Percentiles rank a stretch among this genome's conserved stretches.
phyloP scores from a whole-genome alignment of 1,139 yeast genomes.

The Kurtzmaniella quercitrusa region DNA sequence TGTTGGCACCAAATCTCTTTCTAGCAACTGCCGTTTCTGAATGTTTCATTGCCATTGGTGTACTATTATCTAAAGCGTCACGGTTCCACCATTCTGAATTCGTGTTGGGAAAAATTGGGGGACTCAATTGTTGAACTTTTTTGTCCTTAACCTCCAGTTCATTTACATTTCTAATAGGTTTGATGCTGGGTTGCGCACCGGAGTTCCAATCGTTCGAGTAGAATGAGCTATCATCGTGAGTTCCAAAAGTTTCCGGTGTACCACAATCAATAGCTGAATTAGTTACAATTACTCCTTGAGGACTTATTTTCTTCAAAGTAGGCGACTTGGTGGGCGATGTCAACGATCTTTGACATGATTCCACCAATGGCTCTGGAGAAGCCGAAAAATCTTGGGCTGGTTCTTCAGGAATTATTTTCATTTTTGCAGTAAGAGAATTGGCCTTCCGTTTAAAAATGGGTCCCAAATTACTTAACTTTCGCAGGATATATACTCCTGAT shows the following conservation, averaged over 20 bases:
- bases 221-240: slow-evolving; percentile 3
- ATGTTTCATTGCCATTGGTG: not conserved
- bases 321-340: not conserved
- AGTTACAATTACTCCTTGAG: not conserved
- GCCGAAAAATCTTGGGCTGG: too few species aligned
- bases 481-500: too few species aligned
- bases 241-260: not conserved
- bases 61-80: not conserved
- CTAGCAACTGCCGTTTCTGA: not conserved
- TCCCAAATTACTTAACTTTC: not conserved
- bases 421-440: too few species aligned
- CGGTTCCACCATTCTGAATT: not conserved
- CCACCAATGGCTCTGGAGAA: not conserved
- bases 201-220: slow-evolving; percentile 6
- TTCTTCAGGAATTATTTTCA: too few species aligned
- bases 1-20: slow-evolving; percentile 5
- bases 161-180: not conserved
- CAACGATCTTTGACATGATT: not conserved
- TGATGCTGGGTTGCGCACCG: not conserved
- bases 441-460: not conserved
- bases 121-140: too few species aligned
- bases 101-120: not conserved
- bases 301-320: not conserved
- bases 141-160: too few species aligned
- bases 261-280: not conserved